Evolutionary conservation across 1,284 basidiomycete species (phyloP).

Genomic region (Leccinum insolens): DNA sequence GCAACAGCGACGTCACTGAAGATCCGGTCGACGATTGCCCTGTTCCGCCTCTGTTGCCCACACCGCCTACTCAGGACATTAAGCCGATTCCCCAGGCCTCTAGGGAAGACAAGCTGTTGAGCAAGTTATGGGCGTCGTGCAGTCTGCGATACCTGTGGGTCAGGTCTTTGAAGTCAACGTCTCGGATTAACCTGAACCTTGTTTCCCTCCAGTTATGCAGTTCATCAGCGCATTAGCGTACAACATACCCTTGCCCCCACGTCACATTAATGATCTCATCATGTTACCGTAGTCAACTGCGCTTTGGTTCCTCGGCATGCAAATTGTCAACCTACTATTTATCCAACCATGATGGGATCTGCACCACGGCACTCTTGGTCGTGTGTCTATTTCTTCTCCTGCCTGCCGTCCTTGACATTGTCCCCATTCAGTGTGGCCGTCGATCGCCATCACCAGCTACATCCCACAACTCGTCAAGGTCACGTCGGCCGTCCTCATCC

Average conservation of each 20-base stretch:
- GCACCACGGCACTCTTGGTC: slow-evolving; percentile 65
- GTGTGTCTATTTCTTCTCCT: slow-evolving; percentile 34
- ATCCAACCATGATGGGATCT: slow-evolving; percentile 68
- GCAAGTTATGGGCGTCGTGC: no score
- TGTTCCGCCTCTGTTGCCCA: no score
- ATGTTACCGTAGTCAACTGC: slow-evolving; percentile 33
- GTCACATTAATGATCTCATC: not conserved
- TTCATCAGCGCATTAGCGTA: no score
- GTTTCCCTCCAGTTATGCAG: no score
- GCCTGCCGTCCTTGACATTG: not conserved
- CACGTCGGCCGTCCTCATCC: slow-evolving; percentile 49
- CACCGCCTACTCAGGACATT: no score
- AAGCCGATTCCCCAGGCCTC: no score
- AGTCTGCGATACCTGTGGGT: no score
- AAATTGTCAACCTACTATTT: slow-evolving; percentile 54
- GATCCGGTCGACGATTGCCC: no score
- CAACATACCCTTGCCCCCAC: not conserved
- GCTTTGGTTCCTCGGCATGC: slow-evolving; percentile 53
- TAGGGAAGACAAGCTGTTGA: no score
- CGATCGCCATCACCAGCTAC: slow-evolving; percentile 58
- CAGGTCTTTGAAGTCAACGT: no score
- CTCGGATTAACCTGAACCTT: no score
- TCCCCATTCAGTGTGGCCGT: slow-evolving; percentile 48
- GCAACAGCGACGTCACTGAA: no score
- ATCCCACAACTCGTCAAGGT: slow-evolving; percentile 71